These are phyloP conservation scores for Nemania sp. DNA, from an alignment of 2,329 filamentous ascomycete species.

Conservation along the genomic window DNA sequence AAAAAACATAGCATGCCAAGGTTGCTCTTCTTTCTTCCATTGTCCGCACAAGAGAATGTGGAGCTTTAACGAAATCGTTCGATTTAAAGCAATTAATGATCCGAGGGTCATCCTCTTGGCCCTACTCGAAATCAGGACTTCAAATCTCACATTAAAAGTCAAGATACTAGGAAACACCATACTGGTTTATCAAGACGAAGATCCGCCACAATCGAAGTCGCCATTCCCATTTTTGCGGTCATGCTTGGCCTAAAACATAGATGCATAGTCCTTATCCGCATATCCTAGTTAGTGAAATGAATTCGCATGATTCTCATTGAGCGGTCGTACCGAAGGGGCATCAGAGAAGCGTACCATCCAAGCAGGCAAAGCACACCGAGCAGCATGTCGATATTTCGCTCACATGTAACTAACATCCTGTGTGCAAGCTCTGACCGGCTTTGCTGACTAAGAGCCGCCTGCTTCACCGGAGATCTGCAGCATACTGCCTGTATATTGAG, in stretches of 20 bases:
- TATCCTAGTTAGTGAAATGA: no score
- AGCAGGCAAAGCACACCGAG: conserved; percentile 52
- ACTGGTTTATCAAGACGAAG: conserved; percentile 46
- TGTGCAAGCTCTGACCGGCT: conserved; percentile 50
- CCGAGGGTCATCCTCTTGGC: conserved; percentile 27
- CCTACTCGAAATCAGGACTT: not conserved
- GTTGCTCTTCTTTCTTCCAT: conserved; percentile 40
- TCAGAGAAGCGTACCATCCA: conserved; percentile 46
- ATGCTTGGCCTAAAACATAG: conserved; percentile 47
- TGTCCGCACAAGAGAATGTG: conserved; percentile 30
- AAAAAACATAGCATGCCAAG: conserved; percentile 36
- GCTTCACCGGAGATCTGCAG: conserved; percentile 46
- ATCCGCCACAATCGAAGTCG: conserved; percentile 49
- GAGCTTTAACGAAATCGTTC: conserved; percentile 21
- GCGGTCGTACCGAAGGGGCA: not conserved
- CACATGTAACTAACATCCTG: conserved; percentile 52
- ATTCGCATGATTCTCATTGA: no score
- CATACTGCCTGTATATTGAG: conserved; percentile 52
- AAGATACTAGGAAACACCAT: not conserved
- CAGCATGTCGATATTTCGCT: conserved; percentile 56
- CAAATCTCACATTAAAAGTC: not conserved
- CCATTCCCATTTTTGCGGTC: conserved; percentile 48
- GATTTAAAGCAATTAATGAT: conserved; percentile 33
- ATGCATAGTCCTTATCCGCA: conserved; percentile 43
- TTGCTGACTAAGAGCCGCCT: conserved; percentile 45